A percentile compares a stretch with the other conserved stretches of the same genome.
Evolutionary conservation across 108 stramenopile genomes (phyloP).

Genomic region (Asterionellopsis glacialis): DNA sequence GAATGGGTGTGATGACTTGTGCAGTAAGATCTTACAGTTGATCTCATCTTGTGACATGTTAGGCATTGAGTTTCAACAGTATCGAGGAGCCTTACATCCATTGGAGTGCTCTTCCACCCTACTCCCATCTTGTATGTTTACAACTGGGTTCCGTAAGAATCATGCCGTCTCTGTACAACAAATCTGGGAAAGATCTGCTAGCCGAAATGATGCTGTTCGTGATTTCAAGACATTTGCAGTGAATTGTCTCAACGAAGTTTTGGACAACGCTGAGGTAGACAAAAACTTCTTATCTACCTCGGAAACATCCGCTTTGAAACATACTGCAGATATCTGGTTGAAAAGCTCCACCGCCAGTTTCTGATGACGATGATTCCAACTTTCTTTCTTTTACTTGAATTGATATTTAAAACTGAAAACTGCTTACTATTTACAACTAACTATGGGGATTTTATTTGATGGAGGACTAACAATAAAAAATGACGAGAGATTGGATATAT

Average conservation of each 20-base stretch:
- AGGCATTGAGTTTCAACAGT: conserved; percentile 38
- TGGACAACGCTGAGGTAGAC: conserved; percentile 22
- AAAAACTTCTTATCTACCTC: conserved; percentile 13
- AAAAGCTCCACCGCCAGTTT: conserved; percentile 34
- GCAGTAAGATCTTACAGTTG: conserved; percentile 31
- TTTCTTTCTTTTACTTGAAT: conserved; percentile 64
- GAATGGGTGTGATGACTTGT: conserved; percentile 16
- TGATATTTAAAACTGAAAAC: conserved; percentile 60
- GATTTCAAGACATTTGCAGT: conserved; percentile 56
- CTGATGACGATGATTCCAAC: conserved; percentile 68
- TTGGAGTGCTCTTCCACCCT: conserved; percentile 1
- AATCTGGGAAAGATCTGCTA: conserved; percentile 18
- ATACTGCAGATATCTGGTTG: conserved; percentile 34
- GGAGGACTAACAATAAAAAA: too few species aligned
- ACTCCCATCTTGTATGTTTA: conserved; percentile 1
- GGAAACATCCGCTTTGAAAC: conserved; percentile 19
- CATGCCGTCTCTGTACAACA: conserved; percentile 17
- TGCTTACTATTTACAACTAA: conserved; percentile 50
- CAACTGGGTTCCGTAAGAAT: conserved; percentile 3
- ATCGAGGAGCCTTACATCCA: conserved; percentile 50
- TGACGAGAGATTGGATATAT: too few species aligned
- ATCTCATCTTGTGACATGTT: conserved; percentile 30
- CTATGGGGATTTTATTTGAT: too few species aligned
- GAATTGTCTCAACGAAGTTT: conserved; percentile 41
- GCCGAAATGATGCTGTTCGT: conserved; percentile 25